Evolutionary conservation across 768 basidiomycete species (phyloP).

Genomic region (Pluteus cervinus): DNA sequence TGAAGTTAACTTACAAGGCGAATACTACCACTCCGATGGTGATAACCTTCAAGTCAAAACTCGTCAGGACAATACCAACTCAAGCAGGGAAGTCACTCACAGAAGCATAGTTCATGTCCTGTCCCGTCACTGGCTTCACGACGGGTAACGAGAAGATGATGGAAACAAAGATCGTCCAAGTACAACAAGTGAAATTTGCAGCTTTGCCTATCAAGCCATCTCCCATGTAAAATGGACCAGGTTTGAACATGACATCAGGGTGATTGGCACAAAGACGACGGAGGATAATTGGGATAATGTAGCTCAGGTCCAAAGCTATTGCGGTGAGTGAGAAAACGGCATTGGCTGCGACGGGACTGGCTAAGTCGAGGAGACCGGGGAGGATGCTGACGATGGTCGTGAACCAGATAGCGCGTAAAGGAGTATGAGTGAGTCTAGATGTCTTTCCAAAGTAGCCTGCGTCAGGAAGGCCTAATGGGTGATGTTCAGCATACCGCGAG

Average conservation of each 20-base stretch:
- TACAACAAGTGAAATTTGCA: conserved; percentile 59
- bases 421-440: conserved; percentile 59
- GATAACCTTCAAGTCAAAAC: conserved; percentile 31
- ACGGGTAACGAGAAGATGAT: conserved; percentile 74
- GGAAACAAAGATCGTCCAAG: conserved; percentile 63
- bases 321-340: conserved; percentile 81
- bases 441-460: conserved; percentile 70
- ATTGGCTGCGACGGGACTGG: conserved; percentile 68
- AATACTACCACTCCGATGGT: conserved; percentile 46
- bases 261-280: conserved; percentile 64
- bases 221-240: conserved; percentile 86
- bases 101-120: conserved; percentile 81
- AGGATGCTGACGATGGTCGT: conserved; percentile 62
- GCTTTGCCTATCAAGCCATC: conserved; percentile 55
- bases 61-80: conserved; percentile 1
- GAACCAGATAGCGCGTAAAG: conserved; percentile 72
- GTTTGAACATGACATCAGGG: conserved; percentile 78
- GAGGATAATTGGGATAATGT: conserved; percentile 78
- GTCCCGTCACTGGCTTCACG: conserved; percentile 55
- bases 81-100: conserved; percentile 28
- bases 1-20: conserved; percentile 36
- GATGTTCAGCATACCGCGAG: conserved; percentile 4
- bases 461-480: conserved; percentile 60
- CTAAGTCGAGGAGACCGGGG: conserved; percentile 71
- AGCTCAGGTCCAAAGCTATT: conserved; percentile 72